phyloP scores from a whole-genome alignment of 2,329 filamentous ascomycete genomes.

The Colletotrichum ledebouriae region DNA sequence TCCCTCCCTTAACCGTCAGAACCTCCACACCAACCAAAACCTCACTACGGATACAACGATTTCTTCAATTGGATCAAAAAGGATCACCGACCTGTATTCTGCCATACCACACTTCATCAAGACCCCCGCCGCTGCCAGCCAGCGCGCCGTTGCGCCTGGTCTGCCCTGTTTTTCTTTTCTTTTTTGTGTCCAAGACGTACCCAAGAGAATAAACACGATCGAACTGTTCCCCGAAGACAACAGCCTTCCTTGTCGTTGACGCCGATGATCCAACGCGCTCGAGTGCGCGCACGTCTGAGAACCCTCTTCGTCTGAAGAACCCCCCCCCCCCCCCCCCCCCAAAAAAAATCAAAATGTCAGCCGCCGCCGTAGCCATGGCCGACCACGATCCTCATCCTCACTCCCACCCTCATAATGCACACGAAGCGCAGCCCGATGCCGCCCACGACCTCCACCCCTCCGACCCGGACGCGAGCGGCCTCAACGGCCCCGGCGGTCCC shows the following conservation, averaged over 20 bases:
- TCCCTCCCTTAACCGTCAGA: constrained; percentile 42
- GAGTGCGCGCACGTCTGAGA: constrained; percentile 10
- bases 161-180: not conserved
- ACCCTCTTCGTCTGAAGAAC: not conserved
- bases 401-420: constrained; percentile 27
- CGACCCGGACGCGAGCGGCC: constrained; percentile 31
- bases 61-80: constrained; percentile 40
- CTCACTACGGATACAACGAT: constrained; percentile 44
- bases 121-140: constrained; percentile 25
- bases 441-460: constrained; percentile 39
- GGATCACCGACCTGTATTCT: constrained; percentile 6
- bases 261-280: not conserved
- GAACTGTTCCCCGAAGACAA: not conserved
- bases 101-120: constrained; percentile 13
- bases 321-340: too few relatives aligned
- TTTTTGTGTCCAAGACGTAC: not conserved
- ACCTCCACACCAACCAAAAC: constrained; percentile 38
- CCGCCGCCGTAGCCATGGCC: constrained; percentile 36
- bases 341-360: not conserved
- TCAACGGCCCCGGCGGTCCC: constrained; percentile 20
- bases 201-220: not conserved
- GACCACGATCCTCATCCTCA: constrained; percentile 33
- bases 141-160: constrained; percentile 19
- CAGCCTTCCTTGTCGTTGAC: not conserved
- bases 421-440: constrained; percentile 35